phyloP scores from a whole-genome alignment of 495 filamentous ascomycete genomes.

The Talaromyces thailandensis region DNA sequence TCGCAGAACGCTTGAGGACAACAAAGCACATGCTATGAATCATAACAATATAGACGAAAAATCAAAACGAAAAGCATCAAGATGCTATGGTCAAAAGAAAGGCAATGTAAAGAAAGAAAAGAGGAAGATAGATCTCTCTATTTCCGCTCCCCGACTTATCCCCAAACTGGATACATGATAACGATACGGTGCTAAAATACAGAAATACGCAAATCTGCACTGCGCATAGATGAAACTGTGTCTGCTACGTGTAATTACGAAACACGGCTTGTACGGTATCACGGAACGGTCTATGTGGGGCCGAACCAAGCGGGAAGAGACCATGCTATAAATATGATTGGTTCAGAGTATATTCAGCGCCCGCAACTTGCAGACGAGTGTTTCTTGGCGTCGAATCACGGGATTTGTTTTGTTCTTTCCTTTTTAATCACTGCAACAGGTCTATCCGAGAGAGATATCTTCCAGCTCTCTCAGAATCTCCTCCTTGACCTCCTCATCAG shows the following conservation, averaged over 20 bases:
- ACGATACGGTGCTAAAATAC: background rate
- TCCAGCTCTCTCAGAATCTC: conserved; percentile 16
- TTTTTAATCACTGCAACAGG: background rate
- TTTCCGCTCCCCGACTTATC: background rate
- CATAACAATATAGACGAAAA: background rate
- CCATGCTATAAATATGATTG: background rate
- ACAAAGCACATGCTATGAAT: background rate
- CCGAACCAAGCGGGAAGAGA: background rate
- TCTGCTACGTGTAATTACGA: background rate
- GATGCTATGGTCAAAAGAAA: background rate
- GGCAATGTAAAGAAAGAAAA: background rate
- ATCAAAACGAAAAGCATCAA: background rate
- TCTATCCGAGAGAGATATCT: background rate
- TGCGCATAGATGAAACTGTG: background rate
- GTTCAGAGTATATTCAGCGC: background rate
- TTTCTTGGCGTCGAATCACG: no score
- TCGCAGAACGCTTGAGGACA: background rate
- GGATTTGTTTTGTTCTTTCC: background rate
- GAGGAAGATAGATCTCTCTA: background rate
- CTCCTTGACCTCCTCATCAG: conserved; percentile 17
- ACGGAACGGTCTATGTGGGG: background rate
- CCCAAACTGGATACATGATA: background rate
- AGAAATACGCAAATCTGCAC: background rate
- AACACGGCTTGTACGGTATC: background rate
- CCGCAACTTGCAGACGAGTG: no score